phyloP scores from a whole-genome alignment of 1,139 yeast species.

The Pichia sp. region DNA sequence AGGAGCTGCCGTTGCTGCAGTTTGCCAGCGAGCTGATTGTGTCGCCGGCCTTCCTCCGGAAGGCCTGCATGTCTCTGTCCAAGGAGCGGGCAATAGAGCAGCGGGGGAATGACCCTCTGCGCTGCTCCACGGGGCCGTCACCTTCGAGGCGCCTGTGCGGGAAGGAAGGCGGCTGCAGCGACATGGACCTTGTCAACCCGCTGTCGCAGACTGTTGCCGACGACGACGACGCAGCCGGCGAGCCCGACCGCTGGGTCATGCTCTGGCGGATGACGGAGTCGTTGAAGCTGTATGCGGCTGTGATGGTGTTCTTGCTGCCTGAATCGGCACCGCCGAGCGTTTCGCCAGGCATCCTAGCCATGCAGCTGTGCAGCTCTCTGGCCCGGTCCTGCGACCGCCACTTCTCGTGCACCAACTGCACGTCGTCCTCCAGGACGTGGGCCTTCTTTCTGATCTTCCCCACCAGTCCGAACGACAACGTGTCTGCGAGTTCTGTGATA shows the following conservation, averaged over 20 bases:
- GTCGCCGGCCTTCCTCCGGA: not conserved
- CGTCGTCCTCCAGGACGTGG: slow-evolving; percentile 7
- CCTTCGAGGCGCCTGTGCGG: not conserved
- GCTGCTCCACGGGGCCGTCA: not conserved
- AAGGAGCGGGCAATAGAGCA: not conserved
- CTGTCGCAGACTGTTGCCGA: not conserved
- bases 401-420: slow-evolving; percentile 6
- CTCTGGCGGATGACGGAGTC: not conserved
- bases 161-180: not conserved
- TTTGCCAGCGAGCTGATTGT: not conserved
- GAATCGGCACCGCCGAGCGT: not conserved
- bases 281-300: slow-evolving; percentile 12
- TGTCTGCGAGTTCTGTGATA: slow-evolving; percentile 19
- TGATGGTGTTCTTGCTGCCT: slow-evolving; percentile 6
- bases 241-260: not conserved
- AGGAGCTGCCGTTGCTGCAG: not conserved
- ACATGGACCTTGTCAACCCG: not conserved
- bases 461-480: slow-evolving; percentile 25
- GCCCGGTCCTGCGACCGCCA: not conserved
- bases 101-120: not conserved
- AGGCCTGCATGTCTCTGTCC: not conserved
- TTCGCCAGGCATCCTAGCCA: not conserved
- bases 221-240: not conserved
- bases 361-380: not conserved
- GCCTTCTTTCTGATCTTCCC: slow-evolving; percentile 22